Base-by-base conservation (phyloP, 768 basidiomycete species). In the Thelephora aurantiotincta region DNA sequence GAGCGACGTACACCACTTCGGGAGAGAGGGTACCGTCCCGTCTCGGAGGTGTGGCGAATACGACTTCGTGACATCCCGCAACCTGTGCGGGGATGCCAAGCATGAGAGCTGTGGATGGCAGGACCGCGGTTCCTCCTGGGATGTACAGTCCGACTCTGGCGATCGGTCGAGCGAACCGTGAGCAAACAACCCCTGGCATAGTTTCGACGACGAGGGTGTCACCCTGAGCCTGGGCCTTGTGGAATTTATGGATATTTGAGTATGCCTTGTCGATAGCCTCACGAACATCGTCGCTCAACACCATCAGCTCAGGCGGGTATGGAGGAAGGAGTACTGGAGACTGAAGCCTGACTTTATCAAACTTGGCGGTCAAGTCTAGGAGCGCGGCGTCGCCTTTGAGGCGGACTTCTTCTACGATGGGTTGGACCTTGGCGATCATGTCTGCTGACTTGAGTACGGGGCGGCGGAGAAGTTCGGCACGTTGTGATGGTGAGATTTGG, bases 41-140 rank as follows among this genome's bases (percentile, higher is more conserved):
- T 36, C 92, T 74, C 1, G 96, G 94, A n/a, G 96, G 96, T 3
- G 96, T 97, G 4, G 96, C 92, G 50, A 99, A 72, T 35, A 97
- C 86, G 52, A 98, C 82, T 56, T 87, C 77, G 51, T 76, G 78
- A 68, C 94, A 98, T 2, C 90, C 90, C 1, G 96, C 96, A 9
- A 97, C 96, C 61, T 96, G 92, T 2, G 96, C 96, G 13, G 96
- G 96, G 23, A 97, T 83, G 50, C 94, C 94, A 16, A 99, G 79
- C 93, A 97, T 97, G 56, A 99, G 74, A 2, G 96, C 16, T 16
- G 96, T 98, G 4, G 89, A 93, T 11, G 96, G 96, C 14, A 99
- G 72, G 42, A 98, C 75, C 2, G 96, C 96, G 3, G 96, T 98
- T 13, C 96, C 96, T 23, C 96, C 96, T 1, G 96, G 96, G 2